Percentiles rank a stretch among this genome's conserved stretches.
These are phyloP conservation scores for Fusarium miscanthi DNA, from an alignment of 2,329 filamentous ascomycete genomes.

Conservation along the genomic window DNA sequence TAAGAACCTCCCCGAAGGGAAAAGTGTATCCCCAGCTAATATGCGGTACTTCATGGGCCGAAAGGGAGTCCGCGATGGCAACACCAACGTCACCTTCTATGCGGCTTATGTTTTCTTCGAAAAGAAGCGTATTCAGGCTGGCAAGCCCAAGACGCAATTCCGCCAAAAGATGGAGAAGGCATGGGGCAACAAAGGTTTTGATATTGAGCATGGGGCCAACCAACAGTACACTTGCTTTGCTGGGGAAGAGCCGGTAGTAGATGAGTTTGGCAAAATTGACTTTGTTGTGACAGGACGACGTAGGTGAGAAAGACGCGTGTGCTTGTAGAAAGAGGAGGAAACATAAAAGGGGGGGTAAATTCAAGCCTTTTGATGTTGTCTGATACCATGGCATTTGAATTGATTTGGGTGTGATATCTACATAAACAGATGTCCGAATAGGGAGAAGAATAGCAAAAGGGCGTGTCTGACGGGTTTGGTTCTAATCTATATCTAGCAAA, in stretches of 20 bases:
- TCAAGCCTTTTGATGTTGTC: not conserved
- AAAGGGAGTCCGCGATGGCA: slow-evolving; percentile 60
- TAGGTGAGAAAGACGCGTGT: not conserved
- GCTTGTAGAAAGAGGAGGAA: not conserved
- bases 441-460: not conserved
- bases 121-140: slow-evolving; percentile 63
- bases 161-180: slow-evolving; percentile 62
- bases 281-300: slow-evolving; percentile 1
- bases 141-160: slow-evolving; percentile 63
- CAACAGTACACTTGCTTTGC: slow-evolving; percentile 9
- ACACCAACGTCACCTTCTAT: slow-evolving; percentile 63
- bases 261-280: slow-evolving; percentile 39
- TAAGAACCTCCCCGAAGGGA: slow-evolving; percentile 52
- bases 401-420: not conserved
- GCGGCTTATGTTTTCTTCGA: slow-evolving; percentile 69
- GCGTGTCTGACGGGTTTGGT: not conserved
- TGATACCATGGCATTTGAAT: slow-evolving; percentile 4
- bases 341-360: not conserved
- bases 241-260: slow-evolving; percentile 15
- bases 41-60: slow-evolving; percentile 62
- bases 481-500: slow-evolving; percentile 60
- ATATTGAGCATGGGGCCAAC: slow-evolving; percentile 30
- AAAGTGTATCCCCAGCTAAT: slow-evolving; percentile 56
- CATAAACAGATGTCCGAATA: not conserved
- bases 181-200: slow-evolving; percentile 44